Base-by-base conservation (phyloP, 106 monocot species). In the Phalaenopsis aphrodite region DNA sequence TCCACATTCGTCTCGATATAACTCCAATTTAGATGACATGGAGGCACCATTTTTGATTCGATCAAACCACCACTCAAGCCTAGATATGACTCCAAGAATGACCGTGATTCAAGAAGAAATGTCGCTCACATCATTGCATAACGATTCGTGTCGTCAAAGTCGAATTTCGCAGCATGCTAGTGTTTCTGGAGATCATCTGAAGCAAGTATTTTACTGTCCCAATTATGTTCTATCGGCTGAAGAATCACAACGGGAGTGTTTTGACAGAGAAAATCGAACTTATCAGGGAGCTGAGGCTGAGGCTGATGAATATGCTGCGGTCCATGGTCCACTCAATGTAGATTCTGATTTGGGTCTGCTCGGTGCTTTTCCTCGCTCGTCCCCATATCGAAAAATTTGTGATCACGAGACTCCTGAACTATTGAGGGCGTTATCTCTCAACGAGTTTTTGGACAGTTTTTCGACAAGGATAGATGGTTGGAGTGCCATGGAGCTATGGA, bases 291-390 rank as follows among this genome's bases (percentile, higher is more conserved):
- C 5, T 19, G n/a, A 41, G 3, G 39, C 16, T 41, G 39, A 73
- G 41, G 11, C 8, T 72, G 38, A 72, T 41, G 41, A 72, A 41
- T 16, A 72, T 72, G 3, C 8, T 30, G 6, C 11, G 23, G 21
- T 67, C 30, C 1, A 6, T 45, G 6, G 43, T 24, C 3, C 6
- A 30, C 66, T 66, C 8, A 37, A 69, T 39, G 14, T 14, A 14
- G 69, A 69, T 69, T 69, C 15, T 38, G 69, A 69, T 39, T 37
- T n/a, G 39, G 39, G 43, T 18, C 17, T 42, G n/a, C 19, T 18
- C 42, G 45, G 74, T 45, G 74, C 45, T 18, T 74, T 74, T 43
- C 45, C 74, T 43, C 74, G 74, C 74, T 74, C 45, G 74, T 74
- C 74, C 19, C 17, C 17, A 9, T 4, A 43, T 74, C 74, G 18